These are phyloP conservation scores for Yamadazyma philogaea DNA, from an alignment of 805 yeast genomes.

Conservation along the genomic window DNA sequence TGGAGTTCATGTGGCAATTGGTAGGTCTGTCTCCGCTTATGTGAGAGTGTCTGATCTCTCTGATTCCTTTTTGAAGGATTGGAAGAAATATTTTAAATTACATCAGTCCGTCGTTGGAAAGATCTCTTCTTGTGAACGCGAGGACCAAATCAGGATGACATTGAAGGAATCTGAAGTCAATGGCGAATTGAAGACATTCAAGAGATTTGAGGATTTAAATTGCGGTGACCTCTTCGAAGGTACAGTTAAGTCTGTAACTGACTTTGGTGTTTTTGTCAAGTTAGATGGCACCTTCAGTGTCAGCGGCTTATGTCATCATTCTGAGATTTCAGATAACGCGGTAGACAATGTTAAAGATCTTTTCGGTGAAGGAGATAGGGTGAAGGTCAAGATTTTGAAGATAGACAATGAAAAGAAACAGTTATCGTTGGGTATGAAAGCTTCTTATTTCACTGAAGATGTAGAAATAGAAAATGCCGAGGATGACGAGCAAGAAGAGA, in stretches of 20 bases:
- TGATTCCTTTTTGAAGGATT: slow-evolving; percentile 77
- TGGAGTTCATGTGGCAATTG: slow-evolving; percentile 76
- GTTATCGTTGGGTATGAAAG: slow-evolving; percentile 89
- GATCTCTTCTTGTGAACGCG: slow-evolving; percentile 58
- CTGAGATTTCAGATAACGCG: slow-evolving; percentile 74
- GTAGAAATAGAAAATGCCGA: slow-evolving; percentile 20
- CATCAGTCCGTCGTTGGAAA: slow-evolving; percentile 77
- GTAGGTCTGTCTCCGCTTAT: slow-evolving; percentile 69
- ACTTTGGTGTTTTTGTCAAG: slow-evolving; percentile 87
- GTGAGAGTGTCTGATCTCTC: slow-evolving; percentile 79
- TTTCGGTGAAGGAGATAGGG: slow-evolving; percentile 87
- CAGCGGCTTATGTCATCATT: slow-evolving; percentile 83
- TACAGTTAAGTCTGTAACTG: slow-evolving; percentile 69
- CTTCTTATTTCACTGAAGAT: slow-evolving; percentile 66
- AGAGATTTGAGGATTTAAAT: slow-evolving; percentile 62
- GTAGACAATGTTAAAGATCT: slow-evolving; percentile 58
- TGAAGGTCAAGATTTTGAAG: slow-evolving; percentile 74
- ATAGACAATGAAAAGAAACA: slow-evolving; percentile 66
- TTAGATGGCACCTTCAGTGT: slow-evolving; percentile 71
- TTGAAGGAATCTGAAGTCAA: slow-evolving; percentile 76
- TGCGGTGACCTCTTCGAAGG: slow-evolving; percentile 77
- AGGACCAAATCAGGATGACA: slow-evolving; percentile 68
- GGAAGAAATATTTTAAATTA: slow-evolving; percentile 74
- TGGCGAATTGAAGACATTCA: slow-evolving; percentile 60
- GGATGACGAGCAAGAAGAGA: slow-evolving; percentile 26